Conservation (phyloP, 345 rosid species). For the Citrus australasica region DNA sequence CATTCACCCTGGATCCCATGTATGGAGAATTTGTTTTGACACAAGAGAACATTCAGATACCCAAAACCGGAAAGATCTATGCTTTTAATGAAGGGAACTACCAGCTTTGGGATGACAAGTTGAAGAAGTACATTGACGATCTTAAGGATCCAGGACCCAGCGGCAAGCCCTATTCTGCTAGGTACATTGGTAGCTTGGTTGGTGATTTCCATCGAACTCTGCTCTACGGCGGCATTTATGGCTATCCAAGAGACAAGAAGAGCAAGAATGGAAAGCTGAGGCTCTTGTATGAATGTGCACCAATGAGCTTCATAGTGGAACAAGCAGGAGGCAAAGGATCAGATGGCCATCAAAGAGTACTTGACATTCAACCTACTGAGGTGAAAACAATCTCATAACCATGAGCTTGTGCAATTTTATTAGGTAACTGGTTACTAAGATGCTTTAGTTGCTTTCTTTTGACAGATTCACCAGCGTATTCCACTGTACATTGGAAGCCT, state of each 20-base stretch:
- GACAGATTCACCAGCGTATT: constrained; percentile 84
- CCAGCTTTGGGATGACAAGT: constrained; percentile 83
- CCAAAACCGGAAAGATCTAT: constrained; percentile 77
- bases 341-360: constrained; percentile 75
- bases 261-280: constrained; percentile 96
- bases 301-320: constrained; percentile 93
- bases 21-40: constrained; percentile 93
- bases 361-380: constrained; percentile 81
- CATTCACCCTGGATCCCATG: constrained; percentile 92
- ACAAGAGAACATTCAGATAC: constrained; percentile 78
- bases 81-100: constrained; percentile 95
- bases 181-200: constrained; percentile 93
- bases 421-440: not conserved
- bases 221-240: constrained; percentile 88
- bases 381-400: constrained; percentile 23
- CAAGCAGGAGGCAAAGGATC: constrained; percentile 99
- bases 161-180: constrained; percentile 85
- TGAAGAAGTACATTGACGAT: constrained; percentile 88
- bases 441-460: not conserved
- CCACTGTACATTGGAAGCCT: constrained; percentile 88
- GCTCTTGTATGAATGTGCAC: constrained; percentile 91
- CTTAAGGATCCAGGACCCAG: constrained; percentile 91
- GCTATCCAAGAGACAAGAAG: constrained; percentile 88
- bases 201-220: constrained; percentile 93
- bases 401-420: not conserved